Evolutionary conservation across 108 stramenopile genomes (phyloP), one percentile per base, ranked within the genome.

Genomic region (Pseudonitzschia delicatissima): DNA sequence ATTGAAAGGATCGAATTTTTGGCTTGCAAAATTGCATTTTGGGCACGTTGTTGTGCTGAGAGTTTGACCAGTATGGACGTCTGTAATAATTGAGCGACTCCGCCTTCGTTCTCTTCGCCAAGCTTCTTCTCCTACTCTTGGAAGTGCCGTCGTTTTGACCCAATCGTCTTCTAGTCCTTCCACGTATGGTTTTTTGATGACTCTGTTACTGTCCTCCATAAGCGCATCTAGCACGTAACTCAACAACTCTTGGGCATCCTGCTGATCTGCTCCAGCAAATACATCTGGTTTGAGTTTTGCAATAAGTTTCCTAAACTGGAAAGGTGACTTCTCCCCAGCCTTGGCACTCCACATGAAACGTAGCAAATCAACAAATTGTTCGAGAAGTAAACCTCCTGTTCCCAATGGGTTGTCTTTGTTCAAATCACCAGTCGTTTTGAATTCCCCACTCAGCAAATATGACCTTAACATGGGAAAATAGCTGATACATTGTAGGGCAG

Each of bases 341-440:
- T 84, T 86, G 34, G 77, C 83, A 72, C 91, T 86, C 92, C 94
- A 98, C 81, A 99, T 86, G 25, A 82, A 34, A 52, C 68, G 75
- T 37, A 96, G 68, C 47, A 97, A 78, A 6, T 88, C 82, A 3
- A 91, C 88, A 60, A 97, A 96, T 64, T 92, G 94, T 76, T 94
- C 94, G 67, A 95, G 82, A 36, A 98, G 69, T 69, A 85, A 87
- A 29, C 98, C 98, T 18, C 91, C 93, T 2, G 96, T 96, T 3
- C 98, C 97, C 15, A 96, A 73, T 5, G 96, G 95, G 72, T 98
- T 97, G 70, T 94, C 92, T 69, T 69, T 83, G 77, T 98, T 98
- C 7, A 97, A 55, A 47, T 98, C 98, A 33, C 81, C 84, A 26
- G 68, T 70, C 9, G 85, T 57, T 71, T 83, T 87, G 72, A 81